Conservation (phyloP, 2,329 filamentous ascomycete genomes). For the Cyphellophora europaea region DNA sequence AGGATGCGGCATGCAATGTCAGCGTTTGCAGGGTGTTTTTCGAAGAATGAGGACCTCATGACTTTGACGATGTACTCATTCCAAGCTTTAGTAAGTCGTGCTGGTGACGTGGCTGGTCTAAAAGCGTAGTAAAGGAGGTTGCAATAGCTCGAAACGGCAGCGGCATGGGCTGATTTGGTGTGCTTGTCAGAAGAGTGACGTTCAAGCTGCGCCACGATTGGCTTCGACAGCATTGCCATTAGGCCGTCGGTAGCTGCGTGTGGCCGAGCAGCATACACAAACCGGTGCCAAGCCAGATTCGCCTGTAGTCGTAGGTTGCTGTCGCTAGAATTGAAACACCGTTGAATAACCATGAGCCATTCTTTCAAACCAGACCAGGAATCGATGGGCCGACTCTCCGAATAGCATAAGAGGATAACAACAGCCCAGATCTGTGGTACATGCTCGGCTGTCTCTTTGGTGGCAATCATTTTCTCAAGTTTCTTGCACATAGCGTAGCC, state of each 20-base stretch:
- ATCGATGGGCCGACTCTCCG: constrained; percentile 47
- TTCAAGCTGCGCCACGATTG: constrained; percentile 59
- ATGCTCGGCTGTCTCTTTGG: constrained; percentile 45
- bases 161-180: constrained; percentile 35
- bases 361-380: constrained; percentile 63
- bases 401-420: constrained; percentile 65
- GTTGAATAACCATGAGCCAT: constrained; percentile 72
- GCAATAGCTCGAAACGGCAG: constrained; percentile 62
- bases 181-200: constrained; percentile 48
- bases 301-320: constrained; percentile 62
- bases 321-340: constrained; percentile 75
- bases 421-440: constrained; percentile 88
- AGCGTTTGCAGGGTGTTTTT: constrained; percentile 38
- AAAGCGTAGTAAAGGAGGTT: constrained; percentile 77
- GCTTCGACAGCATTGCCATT: constrained; percentile 57
- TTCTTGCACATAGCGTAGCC: constrained; percentile 59
- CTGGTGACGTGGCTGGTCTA: constrained; percentile 55
- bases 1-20: constrained; percentile 60
- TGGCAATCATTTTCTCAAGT: constrained; percentile 56
- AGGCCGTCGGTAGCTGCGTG: constrained; percentile 43
- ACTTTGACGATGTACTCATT: constrained; percentile 60
- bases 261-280: constrained; percentile 64
- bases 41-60: constrained; percentile 48
- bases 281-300: constrained; percentile 75
- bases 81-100: constrained; percentile 71